Base-by-base conservation (phyloP, 139 green algal species). In the Chlorella sp. region DNA sequence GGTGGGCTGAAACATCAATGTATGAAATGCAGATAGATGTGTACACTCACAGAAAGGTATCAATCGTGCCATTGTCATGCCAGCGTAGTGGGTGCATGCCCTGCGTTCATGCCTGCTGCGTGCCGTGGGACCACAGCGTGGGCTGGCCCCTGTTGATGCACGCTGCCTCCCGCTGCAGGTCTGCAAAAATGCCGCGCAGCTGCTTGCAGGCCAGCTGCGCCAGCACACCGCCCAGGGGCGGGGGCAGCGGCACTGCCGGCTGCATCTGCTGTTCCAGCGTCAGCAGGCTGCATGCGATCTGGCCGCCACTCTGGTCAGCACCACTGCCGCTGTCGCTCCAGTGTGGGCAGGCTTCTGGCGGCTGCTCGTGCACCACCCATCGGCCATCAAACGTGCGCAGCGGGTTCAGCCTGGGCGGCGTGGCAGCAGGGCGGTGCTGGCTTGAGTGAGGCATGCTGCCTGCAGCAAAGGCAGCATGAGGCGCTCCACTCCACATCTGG, bases 141-240 rank as follows among this genome's bases (percentile, higher is more conserved):
- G 76, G 76, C 23, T 39, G 26, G 2, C 76, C 76, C 2, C 23
- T 26, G 23, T 72, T 71, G 34, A 82, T 72, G 21, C 60, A 39
- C 11, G 57, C 76, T 9, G 76, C 76, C 63, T 82, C 76, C 4
- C 20, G 9, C 60, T 65, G 34, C 25, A 82, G 60, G 57, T 82
- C 76, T 36, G 57, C 20, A 23, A 82, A 82, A 4, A 82, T 47
- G 32, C 76, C 57, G 5, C 26, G 56, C 57, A 82, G 76, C 76
- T 82, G 76, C 6, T 39, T 28, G 38, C 57, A 82, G 13, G 76
- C 76, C 76, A 82, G 57, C 76, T 82, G 76, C 23, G 13, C 12
- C 76, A 82, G 76, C n/a, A 82, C 20, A 36, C 34, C 57, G 36
- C 76, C 76, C 36, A 82, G 76, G 36, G 76, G 76, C 25, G 76